phyloP scores from a whole-genome alignment of 371 early-diverging fungal species.

The Rhizopus sp. region DNA sequence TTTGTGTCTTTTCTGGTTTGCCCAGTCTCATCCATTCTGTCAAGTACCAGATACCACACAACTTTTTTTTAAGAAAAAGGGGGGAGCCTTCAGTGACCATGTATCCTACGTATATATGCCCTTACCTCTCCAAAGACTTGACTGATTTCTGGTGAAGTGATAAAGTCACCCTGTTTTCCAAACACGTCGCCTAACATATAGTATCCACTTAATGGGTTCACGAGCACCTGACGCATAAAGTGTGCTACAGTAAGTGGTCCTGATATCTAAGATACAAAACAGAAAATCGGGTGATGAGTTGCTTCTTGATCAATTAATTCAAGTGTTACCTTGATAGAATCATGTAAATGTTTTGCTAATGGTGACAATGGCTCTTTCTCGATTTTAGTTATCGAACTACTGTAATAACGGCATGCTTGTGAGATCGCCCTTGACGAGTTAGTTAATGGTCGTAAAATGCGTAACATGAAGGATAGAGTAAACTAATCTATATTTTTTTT shows the following conservation, averaged over 20 bases:
- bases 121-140: conserved; percentile 96
- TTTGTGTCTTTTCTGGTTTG: conserved; percentile 60
- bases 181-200: conserved; percentile 92
- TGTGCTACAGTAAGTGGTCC: conserved; percentile 89
- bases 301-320: conserved; percentile 1
- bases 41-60: conserved; percentile 81
- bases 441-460: no score
- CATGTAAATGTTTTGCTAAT: conserved; percentile 62
- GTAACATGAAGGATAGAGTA: no score
- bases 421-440: no score
- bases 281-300: no score
- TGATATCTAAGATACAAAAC: conserved; percentile 43
- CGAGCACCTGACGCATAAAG: conserved; percentile 87
- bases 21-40: conserved; percentile 71
- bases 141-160: conserved; percentile 95
- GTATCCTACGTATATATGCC: neutral
- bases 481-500: no score
- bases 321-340: conserved; percentile 59
- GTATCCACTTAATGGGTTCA: conserved; percentile 91
- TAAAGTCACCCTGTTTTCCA: conserved; percentile 93
- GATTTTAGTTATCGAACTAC: neutral
- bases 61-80: conserved; percentile 30
- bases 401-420: neutral
- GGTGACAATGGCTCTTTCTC: conserved; percentile 61
- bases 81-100: neutral